A percentile compares a stretch with the other conserved stretches of the same genome.
These are phyloP conservation scores for Calonectria fujianensis DNA, from an alignment of 2,329 filamentous ascomycete species.

Conservation along the genomic window DNA sequence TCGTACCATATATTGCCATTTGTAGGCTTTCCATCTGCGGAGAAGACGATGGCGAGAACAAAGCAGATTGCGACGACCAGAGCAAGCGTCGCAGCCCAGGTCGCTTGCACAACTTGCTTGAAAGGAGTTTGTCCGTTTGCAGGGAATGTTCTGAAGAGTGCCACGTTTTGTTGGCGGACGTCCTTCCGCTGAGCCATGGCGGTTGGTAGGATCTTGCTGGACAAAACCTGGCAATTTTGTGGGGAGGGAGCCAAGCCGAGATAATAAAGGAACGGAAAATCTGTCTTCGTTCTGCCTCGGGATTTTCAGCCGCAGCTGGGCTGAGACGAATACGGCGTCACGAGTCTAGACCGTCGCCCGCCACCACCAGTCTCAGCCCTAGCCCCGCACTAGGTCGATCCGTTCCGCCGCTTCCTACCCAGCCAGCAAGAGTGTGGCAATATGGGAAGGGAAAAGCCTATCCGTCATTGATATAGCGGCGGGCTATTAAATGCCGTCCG, in stretches of 20 bases:
- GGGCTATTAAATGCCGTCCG: too few relatives aligned
- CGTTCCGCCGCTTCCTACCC: background rate
- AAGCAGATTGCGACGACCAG: background rate
- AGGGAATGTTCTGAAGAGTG: background rate
- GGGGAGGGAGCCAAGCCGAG: background rate
- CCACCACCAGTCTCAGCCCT: background rate
- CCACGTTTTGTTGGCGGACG: background rate
- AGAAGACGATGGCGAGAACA: constrained; percentile 2
- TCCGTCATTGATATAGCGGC: too few relatives aligned
- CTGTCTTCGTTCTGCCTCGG: background rate
- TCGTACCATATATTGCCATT: background rate
- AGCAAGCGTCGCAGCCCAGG: background rate
- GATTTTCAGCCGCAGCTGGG: background rate
- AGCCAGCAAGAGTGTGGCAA: background rate
- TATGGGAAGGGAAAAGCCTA: background rate
- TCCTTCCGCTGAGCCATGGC: background rate
- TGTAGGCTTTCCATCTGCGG: background rate
- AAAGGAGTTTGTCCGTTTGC: background rate
- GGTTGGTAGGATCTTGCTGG: too few relatives aligned
- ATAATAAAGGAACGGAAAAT: background rate
- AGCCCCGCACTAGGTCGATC: background rate
- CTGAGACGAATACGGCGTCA: background rate
- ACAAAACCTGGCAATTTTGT: background rate
- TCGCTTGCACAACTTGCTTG: constrained; percentile 1
- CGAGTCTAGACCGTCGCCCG: too few relatives aligned